These are phyloP conservation scores for Cardamine chenopodiifolia DNA, from an alignment of 345 rosid species.

Conservation along the genomic window DNA sequence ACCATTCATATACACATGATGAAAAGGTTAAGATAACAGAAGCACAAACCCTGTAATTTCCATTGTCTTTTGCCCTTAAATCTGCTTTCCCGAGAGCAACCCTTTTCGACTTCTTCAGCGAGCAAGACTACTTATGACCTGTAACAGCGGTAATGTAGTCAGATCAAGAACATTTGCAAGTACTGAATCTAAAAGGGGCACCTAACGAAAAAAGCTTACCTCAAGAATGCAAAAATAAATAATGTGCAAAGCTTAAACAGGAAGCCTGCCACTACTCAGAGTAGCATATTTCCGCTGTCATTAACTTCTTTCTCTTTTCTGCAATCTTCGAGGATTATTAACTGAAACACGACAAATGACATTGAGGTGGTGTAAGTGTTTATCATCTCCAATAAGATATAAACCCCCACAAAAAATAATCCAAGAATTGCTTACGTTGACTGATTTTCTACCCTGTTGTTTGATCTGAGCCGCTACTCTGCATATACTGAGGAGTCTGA, in stretches of 20 bases:
- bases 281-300: conserved; percentile 63
- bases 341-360: conserved; percentile 14
- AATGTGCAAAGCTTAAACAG: conserved; percentile 79
- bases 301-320: conserved; percentile 31
- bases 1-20: conserved; percentile 42
- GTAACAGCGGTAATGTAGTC: conserved; percentile 35
- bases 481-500: conserved; percentile 76
- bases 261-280: conserved; percentile 72
- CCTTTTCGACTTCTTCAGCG: conserved; percentile 54
- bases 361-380: background rate
- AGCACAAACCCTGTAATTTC: conserved; percentile 49
- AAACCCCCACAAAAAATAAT: background rate
- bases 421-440: conserved; percentile 47
- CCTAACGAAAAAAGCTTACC: conserved; percentile 46
- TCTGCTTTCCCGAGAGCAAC: conserved; percentile 45
- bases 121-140: conserved; percentile 68
- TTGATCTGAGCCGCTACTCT: conserved; percentile 84
- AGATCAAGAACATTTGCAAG: conserved; percentile 6
- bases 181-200: conserved; percentile 7
- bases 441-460: conserved; percentile 75
- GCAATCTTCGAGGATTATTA: conserved; percentile 25
- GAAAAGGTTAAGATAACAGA: conserved; percentile 45
- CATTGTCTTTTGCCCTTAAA: conserved; percentile 48
- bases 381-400: background rate
- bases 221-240: conserved; percentile 73